These are phyloP conservation scores for Periconia digitata DNA, from an alignment of 2,329 filamentous ascomycete genomes.

Conservation along the genomic window DNA sequence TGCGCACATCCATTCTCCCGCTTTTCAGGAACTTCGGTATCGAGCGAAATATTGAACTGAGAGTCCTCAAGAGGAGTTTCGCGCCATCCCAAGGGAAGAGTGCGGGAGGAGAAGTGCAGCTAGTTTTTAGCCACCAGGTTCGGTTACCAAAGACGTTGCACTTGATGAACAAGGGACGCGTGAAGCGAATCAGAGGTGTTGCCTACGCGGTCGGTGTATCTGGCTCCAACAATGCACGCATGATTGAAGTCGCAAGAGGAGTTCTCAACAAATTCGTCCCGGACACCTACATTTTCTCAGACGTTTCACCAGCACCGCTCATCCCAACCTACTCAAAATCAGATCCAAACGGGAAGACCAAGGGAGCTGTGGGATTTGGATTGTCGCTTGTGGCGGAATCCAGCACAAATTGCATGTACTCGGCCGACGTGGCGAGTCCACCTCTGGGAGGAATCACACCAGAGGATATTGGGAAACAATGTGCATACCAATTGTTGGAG, in stretches of 20 bases:
- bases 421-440: constrained; percentile 76
- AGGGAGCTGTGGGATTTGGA: constrained; percentile 86
- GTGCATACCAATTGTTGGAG: constrained; percentile 87
- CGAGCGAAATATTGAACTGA: constrained; percentile 78
- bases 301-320: constrained; percentile 62
- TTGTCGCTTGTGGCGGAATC: constrained; percentile 89
- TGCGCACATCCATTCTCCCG: constrained; percentile 89
- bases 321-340: constrained; percentile 71
- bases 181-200: constrained; percentile 88
- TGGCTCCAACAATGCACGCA: constrained; percentile 88
- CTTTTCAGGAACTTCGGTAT: constrained; percentile 91
- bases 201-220: constrained; percentile 92
- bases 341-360: constrained; percentile 54
- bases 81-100: constrained; percentile 73
- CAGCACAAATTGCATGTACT: constrained; percentile 83
- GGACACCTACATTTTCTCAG: constrained; percentile 86
- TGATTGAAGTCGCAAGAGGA: constrained; percentile 88
- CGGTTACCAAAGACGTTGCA: constrained; percentile 93
- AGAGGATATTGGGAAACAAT: constrained; percentile 86
- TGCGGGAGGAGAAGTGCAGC: constrained; percentile 88
- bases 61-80: constrained; percentile 72
- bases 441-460: constrained; percentile 79
- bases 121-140: constrained; percentile 91
- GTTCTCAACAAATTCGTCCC: constrained; percentile 80
- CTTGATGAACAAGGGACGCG: constrained; percentile 76